phyloP scores from a whole-genome alignment of 805 yeast species.

The Schwanniomyces pseudopolymorphus region DNA sequence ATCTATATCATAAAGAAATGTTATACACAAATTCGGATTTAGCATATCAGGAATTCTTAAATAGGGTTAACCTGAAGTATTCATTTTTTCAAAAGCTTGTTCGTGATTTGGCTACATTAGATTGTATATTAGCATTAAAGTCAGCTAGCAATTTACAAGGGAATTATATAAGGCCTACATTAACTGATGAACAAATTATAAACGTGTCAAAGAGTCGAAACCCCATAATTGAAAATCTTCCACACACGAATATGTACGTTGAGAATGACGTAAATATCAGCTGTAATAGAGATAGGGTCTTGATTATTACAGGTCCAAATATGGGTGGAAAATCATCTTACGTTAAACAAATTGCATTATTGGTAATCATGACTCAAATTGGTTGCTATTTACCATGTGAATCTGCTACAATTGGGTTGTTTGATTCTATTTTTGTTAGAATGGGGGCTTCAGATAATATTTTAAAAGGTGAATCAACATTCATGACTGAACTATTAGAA shows the following conservation, averaged over 20 bases:
- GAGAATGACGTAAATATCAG: constrained; percentile 63
- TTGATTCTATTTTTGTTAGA: constrained; percentile 76
- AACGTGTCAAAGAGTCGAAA: constrained; percentile 59
- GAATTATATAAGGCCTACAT: constrained; percentile 48
- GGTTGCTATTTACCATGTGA: constrained; percentile 77
- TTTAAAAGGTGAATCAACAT: constrained; percentile 75
- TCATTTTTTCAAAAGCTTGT: constrained; percentile 42
- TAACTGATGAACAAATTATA: constrained; percentile 45
- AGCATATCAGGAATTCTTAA: constrained; percentile 45
- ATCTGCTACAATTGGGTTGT: constrained; percentile 58
- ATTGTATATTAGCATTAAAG: constrained; percentile 66
- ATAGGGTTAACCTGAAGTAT: constrained; percentile 29
- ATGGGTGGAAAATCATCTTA: constrained; percentile 93
- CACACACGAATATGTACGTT: constrained; percentile 46
- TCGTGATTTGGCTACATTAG: constrained; percentile 52
- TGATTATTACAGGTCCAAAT: constrained; percentile 85
- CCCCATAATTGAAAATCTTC: constrained; percentile 60
- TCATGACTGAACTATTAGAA: constrained; percentile 74
- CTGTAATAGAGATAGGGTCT: constrained; percentile 44
- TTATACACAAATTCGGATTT: constrained; percentile 46
- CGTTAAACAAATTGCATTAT: constrained; percentile 70
- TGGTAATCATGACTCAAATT: constrained; percentile 71
- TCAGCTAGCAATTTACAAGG: constrained; percentile 51
- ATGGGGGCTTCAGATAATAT: constrained; percentile 86
- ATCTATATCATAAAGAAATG: constrained; percentile 62